Conservation (phyloP, 2,329 filamentous ascomycete species). For the Penicillium crustosum region DNA sequence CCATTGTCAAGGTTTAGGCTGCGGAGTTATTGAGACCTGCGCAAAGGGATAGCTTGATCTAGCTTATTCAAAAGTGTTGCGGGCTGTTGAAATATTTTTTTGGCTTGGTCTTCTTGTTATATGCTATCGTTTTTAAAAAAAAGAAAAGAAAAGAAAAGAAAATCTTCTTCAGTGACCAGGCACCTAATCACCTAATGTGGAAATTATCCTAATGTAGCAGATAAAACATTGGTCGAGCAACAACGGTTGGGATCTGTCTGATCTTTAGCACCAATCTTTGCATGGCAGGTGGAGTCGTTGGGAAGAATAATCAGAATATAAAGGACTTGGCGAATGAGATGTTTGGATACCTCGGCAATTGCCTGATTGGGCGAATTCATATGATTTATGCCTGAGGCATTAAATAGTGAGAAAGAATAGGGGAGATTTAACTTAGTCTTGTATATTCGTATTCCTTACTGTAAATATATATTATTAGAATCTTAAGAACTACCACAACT, state of each 20-base stretch:
- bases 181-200: background rate
- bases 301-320: background rate
- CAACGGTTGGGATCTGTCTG: slow-evolving; percentile 7
- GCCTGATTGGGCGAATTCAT: background rate
- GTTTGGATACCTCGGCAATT: slow-evolving; percentile 1
- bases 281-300: slow-evolving; percentile 1
- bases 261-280: slow-evolving; percentile 5
- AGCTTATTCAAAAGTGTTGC: background rate
- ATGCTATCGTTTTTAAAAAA: background rate
- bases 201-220: background rate
- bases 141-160: background rate
- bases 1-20: slow-evolving; percentile 13
- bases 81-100: background rate
- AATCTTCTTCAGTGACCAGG: background rate
- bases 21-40: background rate
- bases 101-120: background rate
- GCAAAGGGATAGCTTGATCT: background rate
- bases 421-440: background rate
- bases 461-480: background rate
- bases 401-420: background rate
- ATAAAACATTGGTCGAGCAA: background rate
- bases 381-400: background rate
- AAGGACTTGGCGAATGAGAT: background rate
- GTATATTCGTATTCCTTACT: background rate
- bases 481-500: background rate